phyloP scores from a whole-genome alignment of 2,329 filamentous ascomycete genomes.

The Colletotrichum sublineola region DNA sequence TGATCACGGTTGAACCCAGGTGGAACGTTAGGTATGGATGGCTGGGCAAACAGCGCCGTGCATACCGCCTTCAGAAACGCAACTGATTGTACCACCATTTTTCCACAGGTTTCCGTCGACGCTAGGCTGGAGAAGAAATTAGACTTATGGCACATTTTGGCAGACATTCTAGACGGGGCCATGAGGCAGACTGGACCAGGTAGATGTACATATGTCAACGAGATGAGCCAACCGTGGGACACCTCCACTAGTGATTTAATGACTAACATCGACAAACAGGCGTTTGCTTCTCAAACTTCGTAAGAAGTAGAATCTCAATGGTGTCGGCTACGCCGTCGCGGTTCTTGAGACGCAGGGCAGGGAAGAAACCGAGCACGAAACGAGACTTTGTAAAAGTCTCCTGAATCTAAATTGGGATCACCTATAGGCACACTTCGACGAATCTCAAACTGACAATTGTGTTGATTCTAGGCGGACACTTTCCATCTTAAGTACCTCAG shows the following conservation, averaged over 20 bases:
- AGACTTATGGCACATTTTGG: conserved; percentile 55
- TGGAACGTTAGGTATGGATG: conserved; percentile 53
- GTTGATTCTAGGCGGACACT: neutral
- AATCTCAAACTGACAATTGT: rapidly evolving
- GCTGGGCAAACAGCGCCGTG: conserved; percentile 55
- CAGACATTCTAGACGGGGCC: conserved; percentile 52
- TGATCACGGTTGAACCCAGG: conserved; percentile 53
- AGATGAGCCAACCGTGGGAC: conserved; percentile 47
- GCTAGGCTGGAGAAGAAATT: conserved; percentile 59
- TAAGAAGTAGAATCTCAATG: conserved; percentile 57
- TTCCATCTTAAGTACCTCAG: neutral
- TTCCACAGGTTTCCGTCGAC: conserved; percentile 51
- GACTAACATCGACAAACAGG: conserved; percentile 41
- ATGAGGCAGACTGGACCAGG: conserved; percentile 54
- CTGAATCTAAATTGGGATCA: neutral
- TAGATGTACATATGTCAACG: conserved; percentile 61
- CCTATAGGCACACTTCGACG: no score
- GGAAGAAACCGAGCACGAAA: conserved; percentile 55
- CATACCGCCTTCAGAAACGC: conserved; percentile 55
- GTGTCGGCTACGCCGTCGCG: conserved; percentile 58
- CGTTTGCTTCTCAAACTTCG: conserved; percentile 53
- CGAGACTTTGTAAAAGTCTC: conserved; percentile 54
- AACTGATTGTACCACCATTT: conserved; percentile 53
- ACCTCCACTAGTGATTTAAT: rapidly evolving
- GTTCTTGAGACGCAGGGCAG: conserved; percentile 61